Conservation (phyloP, 352 stramenopile genomes). For the Sclerospora graminicola region DNA sequence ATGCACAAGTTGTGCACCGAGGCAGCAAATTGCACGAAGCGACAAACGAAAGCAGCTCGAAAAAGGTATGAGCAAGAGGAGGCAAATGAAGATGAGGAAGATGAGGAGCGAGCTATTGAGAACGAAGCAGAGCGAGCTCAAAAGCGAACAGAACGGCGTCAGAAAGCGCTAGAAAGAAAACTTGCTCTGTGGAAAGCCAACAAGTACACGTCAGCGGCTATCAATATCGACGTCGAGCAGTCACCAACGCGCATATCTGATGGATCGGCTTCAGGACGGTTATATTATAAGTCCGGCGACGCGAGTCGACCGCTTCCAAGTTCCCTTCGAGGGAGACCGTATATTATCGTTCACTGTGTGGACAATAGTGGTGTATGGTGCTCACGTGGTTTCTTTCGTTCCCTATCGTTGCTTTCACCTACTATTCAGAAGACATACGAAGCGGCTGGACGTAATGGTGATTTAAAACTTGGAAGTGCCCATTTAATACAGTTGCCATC, state of each 20-base stretch:
- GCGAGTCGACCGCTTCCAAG: slow-evolving; percentile 32
- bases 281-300: slow-evolving; percentile 50
- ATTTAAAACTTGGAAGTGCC: slow-evolving; percentile 65
- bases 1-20: slow-evolving; percentile 28
- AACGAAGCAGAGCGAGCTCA: slow-evolving; percentile 31
- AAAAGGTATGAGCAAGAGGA: slow-evolving; percentile 29
- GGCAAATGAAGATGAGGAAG: slow-evolving; percentile 25
- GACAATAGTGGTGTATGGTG: slow-evolving; percentile 69
- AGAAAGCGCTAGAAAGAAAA: slow-evolving; percentile 35
- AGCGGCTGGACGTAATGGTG: slow-evolving; percentile 32
- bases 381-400: slow-evolving; percentile 61
- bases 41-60: slow-evolving; percentile 19
- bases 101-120: slow-evolving; percentile 21
- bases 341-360: slow-evolving; percentile 68
- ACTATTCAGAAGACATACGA: slow-evolving; percentile 55
- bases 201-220: slow-evolving; percentile 46
- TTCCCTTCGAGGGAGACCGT: slow-evolving; percentile 8
- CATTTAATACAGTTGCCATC: slow-evolving; percentile 43
- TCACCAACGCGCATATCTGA: slow-evolving; percentile 6
- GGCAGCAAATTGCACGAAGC: slow-evolving; percentile 11
- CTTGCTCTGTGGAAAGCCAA: slow-evolving; percentile 44
- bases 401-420: slow-evolving; percentile 39
- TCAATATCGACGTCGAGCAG: slow-evolving; percentile 7
- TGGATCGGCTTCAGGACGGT: slow-evolving; percentile 1
- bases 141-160: slow-evolving; percentile 30